These are phyloP conservation scores for Nephromyces sp. DNA, from an alignment of 169 alveolate genomes.

Conservation along the genomic window DNA sequence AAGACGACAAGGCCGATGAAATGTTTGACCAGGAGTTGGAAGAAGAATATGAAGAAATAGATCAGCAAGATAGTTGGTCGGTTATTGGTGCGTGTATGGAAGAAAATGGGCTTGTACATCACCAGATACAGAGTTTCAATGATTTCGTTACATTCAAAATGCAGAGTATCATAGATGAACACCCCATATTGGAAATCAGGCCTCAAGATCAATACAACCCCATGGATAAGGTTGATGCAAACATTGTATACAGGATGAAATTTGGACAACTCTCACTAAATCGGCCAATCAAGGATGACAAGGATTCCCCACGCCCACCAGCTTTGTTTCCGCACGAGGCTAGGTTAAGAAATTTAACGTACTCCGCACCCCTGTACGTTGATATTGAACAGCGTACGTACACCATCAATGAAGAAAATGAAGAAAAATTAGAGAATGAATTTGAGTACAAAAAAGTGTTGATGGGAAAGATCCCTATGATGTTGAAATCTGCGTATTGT, in stretches of 20 bases:
- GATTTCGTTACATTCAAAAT: constrained; percentile 84
- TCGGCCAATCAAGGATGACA: constrained; percentile 81
- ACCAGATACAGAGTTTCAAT: constrained; percentile 90
- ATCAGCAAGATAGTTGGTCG: constrained; percentile 32
- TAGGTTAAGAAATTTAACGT: constrained; percentile 88
- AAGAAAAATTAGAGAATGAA: constrained; percentile 24
- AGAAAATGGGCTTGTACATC: constrained; percentile 83
- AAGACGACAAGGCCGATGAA: too few relatives aligned
- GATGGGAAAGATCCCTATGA: constrained; percentile 90
- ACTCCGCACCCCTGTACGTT: constrained; percentile 59
- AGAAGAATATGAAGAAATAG: constrained; percentile 9
- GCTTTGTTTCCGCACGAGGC: constrained; percentile 92
- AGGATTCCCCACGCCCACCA: constrained; percentile 70
- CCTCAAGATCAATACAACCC: constrained; percentile 80
- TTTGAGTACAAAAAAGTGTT: constrained; percentile 72
- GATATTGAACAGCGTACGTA: constrained; percentile 71
- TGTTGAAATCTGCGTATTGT: constrained; percentile 91
- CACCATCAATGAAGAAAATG: constrained; percentile 53
- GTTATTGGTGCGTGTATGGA: constrained; percentile 23
- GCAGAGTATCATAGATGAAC: constrained; percentile 85
- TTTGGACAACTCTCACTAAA: constrained; percentile 85
- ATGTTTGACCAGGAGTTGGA: constrained; percentile 3
- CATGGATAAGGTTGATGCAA: constrained; percentile 59
- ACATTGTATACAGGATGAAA: constrained; percentile 66
- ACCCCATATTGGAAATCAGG: constrained; percentile 78